Evolutionary conservation across 805 yeast genomes (phyloP).

Genomic region (Nakazawaea anatomiae): DNA sequence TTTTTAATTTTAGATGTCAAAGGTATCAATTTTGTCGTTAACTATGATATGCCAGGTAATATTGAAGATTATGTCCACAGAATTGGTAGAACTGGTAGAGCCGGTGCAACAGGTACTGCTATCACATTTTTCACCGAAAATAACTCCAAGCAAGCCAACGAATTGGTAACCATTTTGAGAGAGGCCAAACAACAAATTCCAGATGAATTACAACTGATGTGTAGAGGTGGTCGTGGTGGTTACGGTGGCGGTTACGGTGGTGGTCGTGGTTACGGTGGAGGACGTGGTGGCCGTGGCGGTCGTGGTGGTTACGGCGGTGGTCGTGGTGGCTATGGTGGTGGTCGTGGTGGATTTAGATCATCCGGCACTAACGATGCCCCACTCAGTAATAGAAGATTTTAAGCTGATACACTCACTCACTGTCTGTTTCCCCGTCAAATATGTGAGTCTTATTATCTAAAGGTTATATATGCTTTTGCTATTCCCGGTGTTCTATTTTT

Average conservation of each 20-base stretch:
- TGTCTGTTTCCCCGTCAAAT: no score
- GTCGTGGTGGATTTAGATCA: conserved; percentile 16
- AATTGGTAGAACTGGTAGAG: conserved; percentile 99
- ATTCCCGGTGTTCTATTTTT: no score
- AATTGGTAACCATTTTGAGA: conserved; percentile 79
- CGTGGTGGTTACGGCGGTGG: conserved; percentile 32
- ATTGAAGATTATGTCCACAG: conserved; percentile 98
- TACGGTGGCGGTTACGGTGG: conserved; percentile 41
- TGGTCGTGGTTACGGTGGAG: conserved; percentile 50
- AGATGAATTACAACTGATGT: conserved; percentile 69
- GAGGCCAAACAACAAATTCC: conserved; percentile 95
- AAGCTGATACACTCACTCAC: conserved; percentile 7
- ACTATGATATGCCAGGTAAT: conserved; percentile 97
- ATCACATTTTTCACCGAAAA: conserved; percentile 88
- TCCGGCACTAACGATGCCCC: conserved; percentile 47
- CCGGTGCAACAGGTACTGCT: conserved; percentile 95
- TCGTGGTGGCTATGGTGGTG: conserved; percentile 18
- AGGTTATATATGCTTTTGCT: background rate
- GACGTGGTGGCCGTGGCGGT: conserved; percentile 43
- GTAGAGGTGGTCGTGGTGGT: conserved; percentile 69
- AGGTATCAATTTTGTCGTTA: conserved; percentile 90
- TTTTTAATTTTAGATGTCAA: conserved; percentile 69
- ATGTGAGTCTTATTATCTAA: background rate
- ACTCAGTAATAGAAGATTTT: conserved; percentile 38
- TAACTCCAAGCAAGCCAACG: conserved; percentile 84